Conservation (phyloP, 2,329 filamentous ascomycete genomes). For the Sclerotinia borealis region DNA sequence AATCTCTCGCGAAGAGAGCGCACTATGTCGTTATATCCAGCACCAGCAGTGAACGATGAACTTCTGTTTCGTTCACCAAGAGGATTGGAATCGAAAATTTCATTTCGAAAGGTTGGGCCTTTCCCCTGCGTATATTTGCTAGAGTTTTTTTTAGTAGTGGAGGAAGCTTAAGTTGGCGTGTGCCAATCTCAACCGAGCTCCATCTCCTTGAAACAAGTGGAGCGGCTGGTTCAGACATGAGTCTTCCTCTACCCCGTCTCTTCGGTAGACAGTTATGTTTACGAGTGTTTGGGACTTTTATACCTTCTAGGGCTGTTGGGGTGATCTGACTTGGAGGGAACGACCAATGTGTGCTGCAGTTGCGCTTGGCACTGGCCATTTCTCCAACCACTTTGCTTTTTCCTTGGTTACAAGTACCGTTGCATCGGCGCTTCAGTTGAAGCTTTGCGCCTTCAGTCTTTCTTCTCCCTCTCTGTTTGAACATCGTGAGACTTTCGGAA, state of each 20-base stretch:
- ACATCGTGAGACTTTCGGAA: slow-evolving; percentile 22
- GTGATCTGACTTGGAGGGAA: slow-evolving; percentile 14
- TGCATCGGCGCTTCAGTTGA: not conserved
- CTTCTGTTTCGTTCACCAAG: slow-evolving; percentile 12
- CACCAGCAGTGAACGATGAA: slow-evolving; percentile 16
- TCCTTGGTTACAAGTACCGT: slow-evolving; percentile 9
- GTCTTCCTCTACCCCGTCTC: not conserved
- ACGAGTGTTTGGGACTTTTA: not conserved
- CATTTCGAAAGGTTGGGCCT: not conserved
- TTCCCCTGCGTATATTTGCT: not conserved
- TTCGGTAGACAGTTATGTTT: not conserved
- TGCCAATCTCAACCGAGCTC: slow-evolving; percentile 26
- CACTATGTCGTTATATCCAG: slow-evolving; percentile 19
- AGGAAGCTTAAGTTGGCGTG: slow-evolving; percentile 10
- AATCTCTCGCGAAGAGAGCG: slow-evolving; percentile 22
- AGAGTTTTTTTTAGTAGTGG: not conserved
- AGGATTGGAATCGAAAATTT: slow-evolving; percentile 3
- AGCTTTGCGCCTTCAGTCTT: slow-evolving; percentile 12
- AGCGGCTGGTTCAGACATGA: slow-evolving; percentile 6
- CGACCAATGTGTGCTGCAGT: slow-evolving; percentile 9
- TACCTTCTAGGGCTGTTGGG: slow-evolving; percentile 15
- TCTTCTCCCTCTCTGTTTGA: slow-evolving; percentile 11
- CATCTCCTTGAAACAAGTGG: slow-evolving; percentile 21
- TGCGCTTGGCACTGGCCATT: not conserved
- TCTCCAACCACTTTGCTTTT: not conserved